phyloP scores from a whole-genome alignment of 1,284 basidiomycete genomes.

The Fomitopsis palustris region DNA sequence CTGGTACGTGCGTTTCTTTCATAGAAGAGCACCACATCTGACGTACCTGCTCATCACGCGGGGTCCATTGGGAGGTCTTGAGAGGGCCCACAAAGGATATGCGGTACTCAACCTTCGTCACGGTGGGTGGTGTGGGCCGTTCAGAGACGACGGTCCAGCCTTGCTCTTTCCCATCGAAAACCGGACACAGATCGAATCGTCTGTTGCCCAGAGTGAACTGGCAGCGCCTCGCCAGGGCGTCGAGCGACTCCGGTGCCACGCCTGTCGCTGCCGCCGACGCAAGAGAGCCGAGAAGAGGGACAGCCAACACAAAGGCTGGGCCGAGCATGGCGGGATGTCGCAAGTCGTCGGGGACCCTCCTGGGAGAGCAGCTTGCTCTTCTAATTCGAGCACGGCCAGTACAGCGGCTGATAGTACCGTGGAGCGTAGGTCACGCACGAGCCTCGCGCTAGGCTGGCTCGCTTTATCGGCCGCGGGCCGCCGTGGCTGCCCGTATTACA shows the following conservation, averaged over 20 bases:
- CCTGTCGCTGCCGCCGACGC: conserved; percentile 8
- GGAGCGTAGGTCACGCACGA: background rate
- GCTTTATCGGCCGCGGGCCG: background rate
- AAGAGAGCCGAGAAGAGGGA: background rate
- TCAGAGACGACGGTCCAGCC: conserved; percentile 19
- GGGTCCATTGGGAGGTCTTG: conserved; percentile 16
- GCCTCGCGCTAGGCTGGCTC: background rate
- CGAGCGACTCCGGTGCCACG: conserved; percentile 9
- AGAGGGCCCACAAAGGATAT: conserved; percentile 27
- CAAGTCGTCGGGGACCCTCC: conserved; percentile 1
- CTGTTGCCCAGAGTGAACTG: conserved; percentile 22
- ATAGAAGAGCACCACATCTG: background rate
- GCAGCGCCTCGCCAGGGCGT: conserved; percentile 23
- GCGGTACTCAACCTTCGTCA: conserved; percentile 28
- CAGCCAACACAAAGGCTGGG: background rate
- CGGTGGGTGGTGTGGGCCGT: conserved; percentile 28
- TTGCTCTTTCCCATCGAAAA: conserved; percentile 21
- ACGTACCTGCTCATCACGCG: conserved; percentile 26
- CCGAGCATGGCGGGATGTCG: conserved; percentile 4
- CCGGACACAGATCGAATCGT: conserved; percentile 29
- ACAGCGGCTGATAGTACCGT: conserved; percentile 1
- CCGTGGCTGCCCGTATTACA: conserved; percentile 2
- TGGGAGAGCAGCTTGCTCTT: background rate
- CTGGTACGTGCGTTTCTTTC: background rate
- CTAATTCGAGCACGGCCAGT: background rate